Conservation (phyloP, 2,329 filamentous ascomycete genomes). For the Pestalotiopsis sp. region DNA sequence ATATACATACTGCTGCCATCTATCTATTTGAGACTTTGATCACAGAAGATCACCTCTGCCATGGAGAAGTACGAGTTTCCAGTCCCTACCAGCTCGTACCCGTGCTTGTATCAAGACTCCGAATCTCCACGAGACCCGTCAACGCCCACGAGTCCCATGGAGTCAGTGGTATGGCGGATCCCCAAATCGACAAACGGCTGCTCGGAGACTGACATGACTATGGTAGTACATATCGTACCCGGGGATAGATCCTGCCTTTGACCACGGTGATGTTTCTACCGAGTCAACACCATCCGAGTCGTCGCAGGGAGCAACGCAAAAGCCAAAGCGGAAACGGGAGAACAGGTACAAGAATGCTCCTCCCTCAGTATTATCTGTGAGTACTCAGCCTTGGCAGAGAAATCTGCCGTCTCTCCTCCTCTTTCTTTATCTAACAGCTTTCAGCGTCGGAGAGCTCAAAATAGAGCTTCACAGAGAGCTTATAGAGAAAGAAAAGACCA, state of each 20-base stretch:
- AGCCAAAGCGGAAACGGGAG: constrained; percentile 50
- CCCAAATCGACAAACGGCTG: neutral
- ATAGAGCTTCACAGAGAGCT: constrained; percentile 61
- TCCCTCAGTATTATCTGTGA: constrained; percentile 49
- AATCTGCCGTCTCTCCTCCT: too few relatives aligned
- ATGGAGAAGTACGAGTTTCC: constrained; percentile 36
- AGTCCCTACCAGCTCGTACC: constrained; percentile 33
- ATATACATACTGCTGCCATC: neutral
- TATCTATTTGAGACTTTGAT: too few relatives aligned
- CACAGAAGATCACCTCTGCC: neutral
- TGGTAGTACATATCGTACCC: constrained; percentile 36
- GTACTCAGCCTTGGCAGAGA: constrained; percentile 16
- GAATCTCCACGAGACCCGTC: constrained; percentile 39
- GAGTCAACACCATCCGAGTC: constrained; percentile 22
- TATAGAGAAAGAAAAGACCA: constrained; percentile 67
- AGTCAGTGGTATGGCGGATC: constrained; percentile 34
- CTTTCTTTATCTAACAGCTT: neutral
- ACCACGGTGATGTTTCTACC: constrained; percentile 24
- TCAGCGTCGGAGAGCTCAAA: constrained; percentile 60
- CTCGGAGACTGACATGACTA: neutral
- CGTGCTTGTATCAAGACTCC: constrained; percentile 36
- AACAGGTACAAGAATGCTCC: constrained; percentile 56
- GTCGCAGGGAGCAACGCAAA: constrained; percentile 27
- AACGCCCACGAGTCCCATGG: constrained; percentile 38
- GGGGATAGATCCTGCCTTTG: constrained; percentile 24